phyloP scores from a whole-genome alignment of 176 grass and related monocot genomes.

The Olyra latifolia region DNA sequence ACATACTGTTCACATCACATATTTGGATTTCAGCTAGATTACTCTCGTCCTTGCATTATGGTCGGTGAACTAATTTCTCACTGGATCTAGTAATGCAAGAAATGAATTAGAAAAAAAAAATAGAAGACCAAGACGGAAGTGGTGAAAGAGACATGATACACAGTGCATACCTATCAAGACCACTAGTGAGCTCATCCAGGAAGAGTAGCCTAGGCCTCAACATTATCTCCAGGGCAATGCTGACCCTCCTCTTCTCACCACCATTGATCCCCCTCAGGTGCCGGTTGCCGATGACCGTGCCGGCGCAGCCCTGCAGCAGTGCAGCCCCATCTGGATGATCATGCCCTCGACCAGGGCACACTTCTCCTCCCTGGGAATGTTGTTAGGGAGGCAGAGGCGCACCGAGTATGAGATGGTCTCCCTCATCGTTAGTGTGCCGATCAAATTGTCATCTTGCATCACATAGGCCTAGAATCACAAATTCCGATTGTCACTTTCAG shows the following conservation, averaged over 20 bases:
- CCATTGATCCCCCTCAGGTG: conserved; percentile 90
- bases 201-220: conserved; percentile 90
- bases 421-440: conserved; percentile 88
- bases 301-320: conserved; percentile 92
- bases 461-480: conserved; percentile 67
- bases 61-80: background rate
- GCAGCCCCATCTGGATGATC: conserved; percentile 96
- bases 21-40: background rate
- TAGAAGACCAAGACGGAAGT: background rate
- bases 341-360: conserved; percentile 85
- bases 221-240: conserved; percentile 96
- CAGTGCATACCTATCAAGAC: conserved; percentile 73
- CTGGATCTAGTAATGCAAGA: background rate
- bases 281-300: conserved; percentile 88
- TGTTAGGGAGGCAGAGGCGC: conserved; percentile 73
- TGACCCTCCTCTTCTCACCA: conserved; percentile 96
- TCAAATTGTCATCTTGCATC: conserved; percentile 93
- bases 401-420: conserved; percentile 95
- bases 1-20: background rate
- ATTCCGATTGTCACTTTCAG: background rate
- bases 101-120: background rate
- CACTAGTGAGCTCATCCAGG: conserved; percentile 91
- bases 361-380: conserved; percentile 85
- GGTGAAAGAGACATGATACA: background rate
- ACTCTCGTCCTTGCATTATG: background rate